phyloP scores from a whole-genome alignment of 2,329 filamentous ascomycete species.

The Aspergillus alliaceus region DNA sequence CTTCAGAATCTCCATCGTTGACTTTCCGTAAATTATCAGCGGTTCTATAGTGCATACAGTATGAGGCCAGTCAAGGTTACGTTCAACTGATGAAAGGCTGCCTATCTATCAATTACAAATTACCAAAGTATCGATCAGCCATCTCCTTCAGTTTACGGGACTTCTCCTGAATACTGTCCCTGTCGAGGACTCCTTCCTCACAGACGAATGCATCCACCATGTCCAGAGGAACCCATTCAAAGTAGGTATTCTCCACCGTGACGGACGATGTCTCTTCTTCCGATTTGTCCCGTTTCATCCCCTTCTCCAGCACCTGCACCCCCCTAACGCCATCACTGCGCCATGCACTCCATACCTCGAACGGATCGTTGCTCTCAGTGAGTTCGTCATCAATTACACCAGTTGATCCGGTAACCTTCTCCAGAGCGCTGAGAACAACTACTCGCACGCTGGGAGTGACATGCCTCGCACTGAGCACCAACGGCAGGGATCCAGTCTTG shows the following conservation, averaged over 20 bases:
- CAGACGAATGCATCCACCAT: slow-evolving; percentile 58
- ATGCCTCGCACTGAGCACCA: slow-evolving; percentile 56
- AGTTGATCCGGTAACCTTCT: slow-evolving; percentile 58
- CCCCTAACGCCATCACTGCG: slow-evolving; percentile 23
- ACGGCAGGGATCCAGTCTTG: slow-evolving; percentile 64
- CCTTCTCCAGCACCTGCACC: slow-evolving; percentile 20
- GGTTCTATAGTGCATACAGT: too few species aligned
- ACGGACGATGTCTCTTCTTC: slow-evolving; percentile 19
- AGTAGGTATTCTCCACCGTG: slow-evolving; percentile 52
- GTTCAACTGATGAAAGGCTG: neutral
- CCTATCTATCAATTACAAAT: slow-evolving; percentile 1
- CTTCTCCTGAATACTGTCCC: slow-evolving; percentile 22
- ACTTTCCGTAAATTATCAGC: too few species aligned
- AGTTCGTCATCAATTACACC: slow-evolving; percentile 48
- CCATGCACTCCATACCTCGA: slow-evolving; percentile 56
- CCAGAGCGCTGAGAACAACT: slow-evolving; percentile 59
- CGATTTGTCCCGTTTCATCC: slow-evolving; percentile 5
- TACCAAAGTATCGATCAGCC: slow-evolving; percentile 21
- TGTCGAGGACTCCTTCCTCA: slow-evolving; percentile 49
- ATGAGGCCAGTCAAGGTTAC: neutral
- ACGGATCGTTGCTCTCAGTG: slow-evolving; percentile 54
- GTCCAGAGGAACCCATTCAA: slow-evolving; percentile 58
- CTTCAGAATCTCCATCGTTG: too few species aligned
- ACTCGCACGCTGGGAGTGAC: slow-evolving; percentile 50
- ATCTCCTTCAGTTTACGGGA: slow-evolving; percentile 21